Evolutionary conservation across 768 basidiomycete genomes (phyloP), one percentile per base, ranked within the genome.

Genomic region (Nevesoporus exiguus): DNA sequence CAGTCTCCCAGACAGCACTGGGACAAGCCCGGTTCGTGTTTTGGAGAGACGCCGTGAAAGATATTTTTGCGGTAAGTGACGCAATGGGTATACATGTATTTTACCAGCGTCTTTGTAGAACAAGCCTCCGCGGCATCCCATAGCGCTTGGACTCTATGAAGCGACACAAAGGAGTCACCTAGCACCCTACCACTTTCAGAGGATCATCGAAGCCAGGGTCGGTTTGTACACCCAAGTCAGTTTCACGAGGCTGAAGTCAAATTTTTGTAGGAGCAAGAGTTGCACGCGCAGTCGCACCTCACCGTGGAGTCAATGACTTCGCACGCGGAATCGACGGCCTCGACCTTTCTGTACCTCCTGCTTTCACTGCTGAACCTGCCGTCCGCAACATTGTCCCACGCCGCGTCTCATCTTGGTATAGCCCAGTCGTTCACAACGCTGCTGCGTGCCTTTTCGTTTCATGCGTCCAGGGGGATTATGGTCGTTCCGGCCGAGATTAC

Each of bases 11-110:
- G 54, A 66, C 80, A 33, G 75, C 80, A 36, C 82, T 93, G 52
- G 91, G 90, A n/a, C 82, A 83, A 66, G 89, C 92, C 79, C 79
- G 89, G 59, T 80, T 91, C 75, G 85, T 92, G 66, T 93, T 93
- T 67, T 94, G 91, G 91, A 80, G 83, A 61, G 90, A 94, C 64
- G 84, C 88, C 13, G 64, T 93, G 25, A 88, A 84, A 62, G 78
- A 73, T 44, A 81, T 91, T 21, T 74, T 74, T 62, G 79, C 86
- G 65, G 91, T 88, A 46, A 54, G 69, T 66, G 42, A 63, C 67
- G 78, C 50, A 30, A 15, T 17, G 14, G 43, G 36, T 30, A 46
- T 9, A 19, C 37, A 17, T 43, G n/a, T 17, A 54, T 59, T 46
- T 62, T 41, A 56, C 43, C 52, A 44, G 67, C 57, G 44, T 47